Percentiles rank a stretch among this genome's conserved stretches.
These are phyloP conservation scores for Quercus tomentella DNA, from an alignment of 331 rosid species.

Conservation along the genomic window DNA sequence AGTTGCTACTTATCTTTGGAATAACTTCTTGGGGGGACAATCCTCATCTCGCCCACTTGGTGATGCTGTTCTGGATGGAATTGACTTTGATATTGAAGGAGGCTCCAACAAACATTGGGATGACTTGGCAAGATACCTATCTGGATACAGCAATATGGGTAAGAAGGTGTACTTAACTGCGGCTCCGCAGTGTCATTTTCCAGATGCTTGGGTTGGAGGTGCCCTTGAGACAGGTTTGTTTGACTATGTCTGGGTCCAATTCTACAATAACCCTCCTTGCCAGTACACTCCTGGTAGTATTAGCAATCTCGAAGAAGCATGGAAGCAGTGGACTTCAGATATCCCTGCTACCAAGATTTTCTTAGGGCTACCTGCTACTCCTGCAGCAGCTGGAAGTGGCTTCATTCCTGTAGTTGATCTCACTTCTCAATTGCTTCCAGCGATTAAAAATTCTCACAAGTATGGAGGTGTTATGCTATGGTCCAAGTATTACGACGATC, in stretches of 20 bases:
- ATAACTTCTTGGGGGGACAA: constrained; percentile 43
- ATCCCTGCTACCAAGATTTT: neutral
- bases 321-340: neutral
- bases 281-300: neutral
- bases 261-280: neutral
- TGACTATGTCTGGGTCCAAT: constrained; percentile 33
- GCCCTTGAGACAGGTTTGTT: constrained; percentile 20
- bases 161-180: constrained; percentile 14
- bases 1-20: constrained; percentile 49
- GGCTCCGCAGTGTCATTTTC: constrained; percentile 21
- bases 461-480: constrained; percentile 61
- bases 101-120: constrained; percentile 44
- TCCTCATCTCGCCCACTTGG: constrained; percentile 40
- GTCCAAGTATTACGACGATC: constrained; percentile 52
- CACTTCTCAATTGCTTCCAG: neutral
- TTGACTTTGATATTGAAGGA: constrained; percentile 57
- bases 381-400: neutral
- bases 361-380: constrained; percentile 1
- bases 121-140: constrained; percentile 44
- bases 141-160: constrained; percentile 16
- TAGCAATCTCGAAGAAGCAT: neutral
- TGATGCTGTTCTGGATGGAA: constrained; percentile 37
- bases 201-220: neutral
- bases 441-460: constrained; percentile 31
- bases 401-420: neutral